Conservation (phyloP, 345 rosid species). For the Eucalyptus dawsonii region DNA sequence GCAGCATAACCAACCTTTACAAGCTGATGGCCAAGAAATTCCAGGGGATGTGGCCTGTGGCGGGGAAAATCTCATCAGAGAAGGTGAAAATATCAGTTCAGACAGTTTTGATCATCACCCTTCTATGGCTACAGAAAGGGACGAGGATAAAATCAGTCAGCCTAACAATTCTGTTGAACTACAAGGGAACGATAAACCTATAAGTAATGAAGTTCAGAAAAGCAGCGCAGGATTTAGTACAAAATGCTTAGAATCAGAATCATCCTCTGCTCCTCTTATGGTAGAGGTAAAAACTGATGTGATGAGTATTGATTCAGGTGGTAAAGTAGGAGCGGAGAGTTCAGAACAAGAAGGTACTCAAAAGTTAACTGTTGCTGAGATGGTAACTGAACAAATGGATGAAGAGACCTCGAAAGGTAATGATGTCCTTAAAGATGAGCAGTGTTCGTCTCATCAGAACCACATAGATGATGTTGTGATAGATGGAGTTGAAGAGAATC, state of each 20-base stretch:
- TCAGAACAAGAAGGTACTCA: conserved; percentile 25
- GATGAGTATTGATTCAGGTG: conserved; percentile 29
- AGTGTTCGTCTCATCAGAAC: conserved; percentile 5
- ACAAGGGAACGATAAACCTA: conserved; percentile 17
- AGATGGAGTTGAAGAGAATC: conserved; percentile 35
- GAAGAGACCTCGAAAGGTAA: conserved; percentile 13
- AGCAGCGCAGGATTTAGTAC: conserved; percentile 18
- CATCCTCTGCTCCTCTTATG: background rate
- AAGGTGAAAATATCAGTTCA: conserved; percentile 26
- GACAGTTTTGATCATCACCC: conserved; percentile 22
- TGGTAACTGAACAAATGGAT: conserved; percentile 26
- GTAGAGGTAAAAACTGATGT: conserved; percentile 1
- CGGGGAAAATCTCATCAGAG: conserved; percentile 21
- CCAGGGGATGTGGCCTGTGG: conserved; percentile 18
- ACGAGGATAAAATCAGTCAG: conserved; percentile 21
- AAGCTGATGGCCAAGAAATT: conserved; percentile 12
- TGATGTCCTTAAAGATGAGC: conserved; percentile 11
- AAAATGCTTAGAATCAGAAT: conserved; percentile 33
- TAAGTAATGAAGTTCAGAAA: conserved; percentile 24
- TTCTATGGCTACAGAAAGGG: conserved; percentile 14
- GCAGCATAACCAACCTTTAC: conserved; percentile 11
- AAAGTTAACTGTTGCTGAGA: conserved; percentile 28
- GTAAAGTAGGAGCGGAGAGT: conserved; percentile 10
- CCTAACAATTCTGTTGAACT: conserved; percentile 28
- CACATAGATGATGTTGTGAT: conserved; percentile 4